A percentile compares a stretch with the other conserved stretches of the same genome.
Conservation (phyloP, 208 protist species). For the Leishmania braziliensis region DNA sequence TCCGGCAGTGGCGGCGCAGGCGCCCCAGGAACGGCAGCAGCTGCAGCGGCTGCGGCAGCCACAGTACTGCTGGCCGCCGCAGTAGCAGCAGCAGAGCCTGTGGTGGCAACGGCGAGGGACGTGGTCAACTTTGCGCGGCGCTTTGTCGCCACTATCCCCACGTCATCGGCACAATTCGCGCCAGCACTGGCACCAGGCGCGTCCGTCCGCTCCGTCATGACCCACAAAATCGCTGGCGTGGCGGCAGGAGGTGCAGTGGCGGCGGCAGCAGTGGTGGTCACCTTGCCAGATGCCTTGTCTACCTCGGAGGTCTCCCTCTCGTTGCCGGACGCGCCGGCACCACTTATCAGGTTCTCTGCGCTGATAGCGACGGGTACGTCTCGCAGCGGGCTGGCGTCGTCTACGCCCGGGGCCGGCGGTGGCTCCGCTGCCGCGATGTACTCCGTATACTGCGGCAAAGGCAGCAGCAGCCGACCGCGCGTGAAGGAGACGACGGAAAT, state of each 20-base stretch:
- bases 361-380: conserved; percentile 58
- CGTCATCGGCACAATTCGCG: background rate
- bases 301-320: background rate
- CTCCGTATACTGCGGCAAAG: conserved; percentile 47
- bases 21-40: conserved; percentile 20
- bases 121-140: conserved; percentile 32
- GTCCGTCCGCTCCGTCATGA: conserved; percentile 30
- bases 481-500: conserved; percentile 35
- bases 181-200: background rate
- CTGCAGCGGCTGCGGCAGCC: conserved; percentile 10
- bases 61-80: conserved; percentile 3
- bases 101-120: background rate
- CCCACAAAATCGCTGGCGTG: conserved; percentile 35
- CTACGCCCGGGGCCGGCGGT: conserved; percentile 33
- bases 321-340: background rate
- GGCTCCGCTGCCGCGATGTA: conserved; percentile 64
- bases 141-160: conserved; percentile 15
- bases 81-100: background rate
- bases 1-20: conserved; percentile 46
- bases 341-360: conserved; percentile 5
- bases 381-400: conserved; percentile 54
- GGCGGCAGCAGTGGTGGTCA: background rate
- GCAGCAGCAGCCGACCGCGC: conserved; percentile 61
- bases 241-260: background rate
- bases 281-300: background rate